phyloP scores from a whole-genome alignment of 2,329 filamentous ascomycete species.

The Neoscytalidium dimidiatum region DNA sequence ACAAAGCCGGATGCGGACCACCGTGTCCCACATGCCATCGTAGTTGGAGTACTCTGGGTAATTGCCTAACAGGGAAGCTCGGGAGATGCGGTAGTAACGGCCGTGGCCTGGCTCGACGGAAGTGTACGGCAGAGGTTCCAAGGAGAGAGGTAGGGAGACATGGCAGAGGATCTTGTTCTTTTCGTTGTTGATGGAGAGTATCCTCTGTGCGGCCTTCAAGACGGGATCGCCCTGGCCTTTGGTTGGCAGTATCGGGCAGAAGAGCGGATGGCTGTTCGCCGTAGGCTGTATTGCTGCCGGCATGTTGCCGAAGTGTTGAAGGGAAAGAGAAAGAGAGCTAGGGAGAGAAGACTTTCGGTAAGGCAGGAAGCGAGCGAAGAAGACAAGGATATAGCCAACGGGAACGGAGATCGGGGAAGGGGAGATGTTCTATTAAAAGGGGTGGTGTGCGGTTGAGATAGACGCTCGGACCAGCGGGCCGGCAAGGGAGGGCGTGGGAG shows the following conservation, averaged over 20 bases:
- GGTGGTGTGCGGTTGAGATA: background rate
- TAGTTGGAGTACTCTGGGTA: slow-evolving; percentile 11
- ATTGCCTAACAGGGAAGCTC: slow-evolving; percentile 5
- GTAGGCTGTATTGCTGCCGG: background rate
- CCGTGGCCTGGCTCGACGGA: background rate
- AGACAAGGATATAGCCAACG: slow-evolving; percentile 6
- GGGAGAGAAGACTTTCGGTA: background rate
- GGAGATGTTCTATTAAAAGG: slow-evolving; percentile 7
- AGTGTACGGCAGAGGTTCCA: slow-evolving; percentile 3
- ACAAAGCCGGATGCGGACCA: slow-evolving; percentile 13
- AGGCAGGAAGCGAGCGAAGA: slow-evolving; percentile 2
- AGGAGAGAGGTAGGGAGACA: background rate
- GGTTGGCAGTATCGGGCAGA: background rate
- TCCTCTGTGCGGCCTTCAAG: slow-evolving; percentile 1
- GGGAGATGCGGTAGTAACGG: slow-evolving; percentile 15
- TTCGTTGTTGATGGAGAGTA: background rate
- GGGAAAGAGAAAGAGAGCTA: background rate
- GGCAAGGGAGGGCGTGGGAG: background rate
- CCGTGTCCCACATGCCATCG: slow-evolving; percentile 17
- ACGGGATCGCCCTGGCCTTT: background rate
- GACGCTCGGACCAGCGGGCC: background rate
- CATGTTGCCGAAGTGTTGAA: background rate
- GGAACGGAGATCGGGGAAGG: slow-evolving; percentile 7
- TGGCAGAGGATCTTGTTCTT: slow-evolving; percentile 6
- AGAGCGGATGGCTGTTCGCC: background rate